Percentiles rank a stretch among this genome's conserved stretches.
These are phyloP conservation scores for Simmondsia chinensis DNA, from an alignment of 148 eudicot species.

Conservation along the genomic window DNA sequence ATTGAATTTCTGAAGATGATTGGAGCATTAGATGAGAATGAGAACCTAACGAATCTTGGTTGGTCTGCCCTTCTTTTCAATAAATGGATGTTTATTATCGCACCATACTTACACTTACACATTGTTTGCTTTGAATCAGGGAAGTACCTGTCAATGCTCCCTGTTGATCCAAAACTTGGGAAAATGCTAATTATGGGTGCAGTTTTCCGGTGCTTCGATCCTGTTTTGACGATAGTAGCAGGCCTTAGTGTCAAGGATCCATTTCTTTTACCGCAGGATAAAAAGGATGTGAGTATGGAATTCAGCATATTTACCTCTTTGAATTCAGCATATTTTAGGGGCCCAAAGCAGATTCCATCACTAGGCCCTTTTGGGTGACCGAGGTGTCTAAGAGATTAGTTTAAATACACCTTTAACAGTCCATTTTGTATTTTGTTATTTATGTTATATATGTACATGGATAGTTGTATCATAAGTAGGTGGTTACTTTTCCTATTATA, in stretches of 20 bases:
- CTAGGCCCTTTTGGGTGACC: too few relatives aligned
- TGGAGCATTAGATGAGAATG: constrained; percentile 90
- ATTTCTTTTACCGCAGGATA: constrained; percentile 97
- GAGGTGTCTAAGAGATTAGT: too few relatives aligned
- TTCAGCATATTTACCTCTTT: background rate
- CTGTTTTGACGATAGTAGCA: constrained; percentile 90
- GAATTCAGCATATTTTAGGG: too few relatives aligned
- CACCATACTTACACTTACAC: constrained; percentile 9
- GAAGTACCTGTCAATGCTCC: constrained; percentile 76
- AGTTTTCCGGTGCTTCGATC: constrained; percentile 92
- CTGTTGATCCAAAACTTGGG: constrained; percentile 97
- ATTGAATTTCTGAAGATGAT: constrained; percentile 84
- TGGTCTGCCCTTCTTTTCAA: constrained; percentile 15
- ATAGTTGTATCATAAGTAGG: too few relatives aligned
- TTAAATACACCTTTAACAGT: too few relatives aligned
- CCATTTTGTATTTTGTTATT: too few relatives aligned
- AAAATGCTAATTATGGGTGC: constrained; percentile 99
- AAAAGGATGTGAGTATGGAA: constrained; percentile 72
- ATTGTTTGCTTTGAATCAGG: constrained; percentile 35
- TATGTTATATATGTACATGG: too few relatives aligned
- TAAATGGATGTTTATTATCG: constrained; percentile 1
- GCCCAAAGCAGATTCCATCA: too few relatives aligned
- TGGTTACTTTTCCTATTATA: too few relatives aligned
- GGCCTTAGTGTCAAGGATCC: constrained; percentile 98
- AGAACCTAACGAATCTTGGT: constrained; percentile 90